Evolutionary conservation across 75 land plant genomes (phyloP), one percentile per base, ranked within the genome.

Genomic region (Pinus tabuliformis): DNA sequence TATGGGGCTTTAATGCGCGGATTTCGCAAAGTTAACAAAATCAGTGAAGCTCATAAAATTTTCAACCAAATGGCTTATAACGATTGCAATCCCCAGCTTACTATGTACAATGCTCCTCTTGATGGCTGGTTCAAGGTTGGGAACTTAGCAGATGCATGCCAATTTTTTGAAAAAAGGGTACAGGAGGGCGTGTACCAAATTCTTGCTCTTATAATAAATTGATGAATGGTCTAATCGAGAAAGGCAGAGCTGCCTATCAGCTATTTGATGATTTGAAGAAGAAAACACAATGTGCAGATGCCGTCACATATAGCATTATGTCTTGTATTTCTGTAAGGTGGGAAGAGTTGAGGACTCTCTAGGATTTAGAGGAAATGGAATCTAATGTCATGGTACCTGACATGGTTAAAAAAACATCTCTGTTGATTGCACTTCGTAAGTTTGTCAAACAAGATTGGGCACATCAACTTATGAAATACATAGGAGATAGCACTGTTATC

Each of bases 161-260:
- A 83, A 73, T 30, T 90, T 56, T 88, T 88, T 66, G 90, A 88
- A 56, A 83, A 81, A 60, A 90, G 86, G 90, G 82, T 83, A 54
- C 81, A 84, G 33, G 90, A 90, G 26, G 86, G 86, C 2, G 77
- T 90, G 73, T 82, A 58, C 82, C 90, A 6, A 78, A 83, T 3
- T 73, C 76, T 66, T 90, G 86, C 76, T 83, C 92, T 16, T 83
- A 86, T 73, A 92, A 92, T 73, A 83, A 88, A 42, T 36, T 92
- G 76, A 90, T 92, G 58, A 86, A 90, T 83, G 95, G 95, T 0
- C 76, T 92, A 78, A 85, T 88, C 56, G 86, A 73, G 73, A 88
- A 87, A 75, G 89, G 87, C 18, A 80, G 87, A 14, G 95, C 88
- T 26, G 95, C 76, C 54, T 84, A 82, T 56, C 59, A 59, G 36